A percentile compares a stretch with the other conserved stretches of the same genome.
Evolutionary conservation across 768 basidiomycete genomes (phyloP).

Genomic region (Lactarius hengduanensis): DNA sequence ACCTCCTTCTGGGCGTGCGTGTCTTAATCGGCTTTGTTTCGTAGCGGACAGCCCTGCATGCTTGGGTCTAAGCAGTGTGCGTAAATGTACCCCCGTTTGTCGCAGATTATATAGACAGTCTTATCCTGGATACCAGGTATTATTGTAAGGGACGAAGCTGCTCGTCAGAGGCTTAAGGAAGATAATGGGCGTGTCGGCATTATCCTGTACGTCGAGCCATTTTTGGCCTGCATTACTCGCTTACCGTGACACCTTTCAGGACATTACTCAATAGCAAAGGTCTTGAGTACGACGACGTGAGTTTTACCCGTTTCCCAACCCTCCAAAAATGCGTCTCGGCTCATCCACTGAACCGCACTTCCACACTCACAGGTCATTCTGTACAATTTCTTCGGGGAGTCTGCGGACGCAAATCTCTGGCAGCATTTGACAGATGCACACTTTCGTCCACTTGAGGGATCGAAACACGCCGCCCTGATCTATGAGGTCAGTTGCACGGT

Average conservation of each 20-base stretch:
- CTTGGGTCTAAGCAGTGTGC: slow-evolving; percentile 68
- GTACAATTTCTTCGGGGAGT: slow-evolving; percentile 75
- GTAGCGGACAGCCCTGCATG: slow-evolving; percentile 49
- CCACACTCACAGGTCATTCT: slow-evolving; percentile 53
- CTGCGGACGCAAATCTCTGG: slow-evolving; percentile 39
- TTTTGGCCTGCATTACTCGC: not conserved
- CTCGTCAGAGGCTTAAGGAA: slow-evolving; percentile 45
- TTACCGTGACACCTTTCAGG: slow-evolving; percentile 27
- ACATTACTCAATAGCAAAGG: slow-evolving; percentile 67
- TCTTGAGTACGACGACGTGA: slow-evolving; percentile 63
- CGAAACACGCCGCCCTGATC: slow-evolving; percentile 3
- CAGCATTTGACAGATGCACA: slow-evolving; percentile 3
- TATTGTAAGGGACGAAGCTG: slow-evolving; percentile 60
- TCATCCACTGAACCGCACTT: not conserved
- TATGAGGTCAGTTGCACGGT: slow-evolving; percentile 14
- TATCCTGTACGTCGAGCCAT: slow-evolving; percentile 47
- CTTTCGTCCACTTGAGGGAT: not conserved
- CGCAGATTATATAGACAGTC: not conserved
- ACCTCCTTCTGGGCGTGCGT: not conserved
- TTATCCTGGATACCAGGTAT: slow-evolving; percentile 46
- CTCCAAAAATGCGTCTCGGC: not conserved
- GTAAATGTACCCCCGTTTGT: slow-evolving; percentile 16
- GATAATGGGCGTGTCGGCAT: slow-evolving; percentile 58
- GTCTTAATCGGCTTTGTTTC: not conserved
- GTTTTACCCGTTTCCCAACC: not conserved